A percentile compares a stretch with the other conserved stretches of the same genome.
phyloP scores from a whole-genome alignment of 176 grass and related monocot genomes.

The Ensete glaucum region DNA sequence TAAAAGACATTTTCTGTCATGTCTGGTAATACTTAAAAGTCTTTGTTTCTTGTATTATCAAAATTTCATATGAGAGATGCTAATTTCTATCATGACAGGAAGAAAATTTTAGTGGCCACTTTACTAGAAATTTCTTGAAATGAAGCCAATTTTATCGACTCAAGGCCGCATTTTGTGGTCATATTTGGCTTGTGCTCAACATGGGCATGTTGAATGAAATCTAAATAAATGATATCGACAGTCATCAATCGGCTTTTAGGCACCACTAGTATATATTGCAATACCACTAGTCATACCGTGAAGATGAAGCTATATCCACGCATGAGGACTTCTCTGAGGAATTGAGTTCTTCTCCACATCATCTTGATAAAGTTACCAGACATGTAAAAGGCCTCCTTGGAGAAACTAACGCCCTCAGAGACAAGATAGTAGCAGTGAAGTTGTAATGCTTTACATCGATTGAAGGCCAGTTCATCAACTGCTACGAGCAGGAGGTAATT shows the following conservation, averaged over 20 bases:
- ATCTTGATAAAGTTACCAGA: constrained; percentile 63
- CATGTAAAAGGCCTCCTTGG: constrained; percentile 74
- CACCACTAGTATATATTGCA: neutral
- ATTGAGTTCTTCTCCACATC: constrained; percentile 62
- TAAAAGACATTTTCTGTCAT: no score
- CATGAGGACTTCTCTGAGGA: constrained; percentile 61
- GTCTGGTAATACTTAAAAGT: neutral
- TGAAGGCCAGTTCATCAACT: constrained; percentile 25
- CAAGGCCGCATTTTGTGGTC: no score
- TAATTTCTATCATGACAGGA: neutral
- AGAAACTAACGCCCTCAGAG: constrained; percentile 27
- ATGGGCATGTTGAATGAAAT: neutral
- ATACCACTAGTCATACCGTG: constrained; percentile 27
- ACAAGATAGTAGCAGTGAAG: constrained; percentile 22
- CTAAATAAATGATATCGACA: neutral
- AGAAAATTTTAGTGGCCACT: neutral
- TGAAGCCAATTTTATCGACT: no score
- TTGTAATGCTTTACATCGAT: constrained; percentile 33
- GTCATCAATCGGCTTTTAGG: neutral
- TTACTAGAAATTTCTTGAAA: neutral
- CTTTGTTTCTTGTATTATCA: neutral
- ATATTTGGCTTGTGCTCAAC: no score
- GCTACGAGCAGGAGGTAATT: constrained; percentile 56
- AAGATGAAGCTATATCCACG: constrained; percentile 61
- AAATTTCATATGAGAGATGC: neutral